Evolutionary conservation across 2,329 filamentous ascomycete genomes (phyloP), one percentile per base, ranked within the genome.

Genomic region (Arthroderma sp.): DNA sequence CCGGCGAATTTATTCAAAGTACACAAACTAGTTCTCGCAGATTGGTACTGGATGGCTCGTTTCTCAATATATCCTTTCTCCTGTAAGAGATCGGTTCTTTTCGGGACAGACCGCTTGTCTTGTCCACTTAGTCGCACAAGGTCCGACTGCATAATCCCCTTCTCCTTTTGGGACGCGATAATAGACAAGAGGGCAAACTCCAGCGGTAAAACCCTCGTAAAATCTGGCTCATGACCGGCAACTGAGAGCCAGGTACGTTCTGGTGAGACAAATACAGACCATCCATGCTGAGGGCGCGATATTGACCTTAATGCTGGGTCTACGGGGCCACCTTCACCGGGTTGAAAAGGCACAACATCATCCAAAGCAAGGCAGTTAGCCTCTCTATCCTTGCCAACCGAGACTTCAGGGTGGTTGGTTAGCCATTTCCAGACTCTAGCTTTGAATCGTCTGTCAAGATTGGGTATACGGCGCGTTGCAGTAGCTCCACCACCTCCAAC

Each of bases 71-170:
- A 84, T 0, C 82, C 82, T 61, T 80, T 82, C 37, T 72, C 67
- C 4, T 75, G 73, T 39, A 85, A 71, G 2, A 72, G 68, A 60
- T 83, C 79, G 2, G 82, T 85, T 39, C 82, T 74, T 60, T 79
- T 75, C 1, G 82, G 82, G 1, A 85, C 77, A 1, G 82, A 85
- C 49, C 82, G 76, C 65, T 84, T 85, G 66, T 85, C 82, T 68
- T 85, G 82, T 4, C 79, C 79, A 61, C 79, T 81, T 21, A 79
- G 63, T 55, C 68, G 71, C 41, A 76, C 74, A 38, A 85, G 67
- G 1, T 81, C 76, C 1, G 80, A 77, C 64, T 85, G 82, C 1
- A 79, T 66, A 47, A 85, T 79, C 4, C 82, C 82, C 15, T 71
- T 67, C 17, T 73, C 69, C 44, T 81, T 79, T 57, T 71, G 72